A percentile compares a stretch with the other conserved stretches of the same genome.
Evolutionary conservation across 768 basidiomycete species (phyloP).

Genomic region (Gymnopilus junonius): DNA sequence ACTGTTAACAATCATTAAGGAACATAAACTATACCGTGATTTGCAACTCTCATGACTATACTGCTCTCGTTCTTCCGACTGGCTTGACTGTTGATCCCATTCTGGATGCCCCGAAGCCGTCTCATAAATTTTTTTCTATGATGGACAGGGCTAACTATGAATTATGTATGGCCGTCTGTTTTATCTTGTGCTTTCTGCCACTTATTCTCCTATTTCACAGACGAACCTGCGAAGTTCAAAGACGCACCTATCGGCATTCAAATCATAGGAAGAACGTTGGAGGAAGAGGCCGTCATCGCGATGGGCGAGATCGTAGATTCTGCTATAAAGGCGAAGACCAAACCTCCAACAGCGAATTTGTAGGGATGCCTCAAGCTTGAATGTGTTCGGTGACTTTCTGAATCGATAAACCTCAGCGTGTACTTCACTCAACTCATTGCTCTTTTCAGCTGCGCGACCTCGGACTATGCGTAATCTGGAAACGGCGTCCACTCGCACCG

Average conservation of each 20-base stretch:
- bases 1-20: constrained; percentile 33
- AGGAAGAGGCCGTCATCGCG: constrained; percentile 76
- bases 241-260: constrained; percentile 71
- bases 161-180: constrained; percentile 48
- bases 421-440: too few species aligned
- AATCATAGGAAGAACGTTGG: constrained; percentile 67
- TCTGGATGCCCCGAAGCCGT: constrained; percentile 51
- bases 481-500: too few species aligned
- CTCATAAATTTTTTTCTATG: constrained; percentile 49
- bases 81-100: constrained; percentile 63
- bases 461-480: too few species aligned
- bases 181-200: neutral
- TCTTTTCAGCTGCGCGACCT: too few species aligned
- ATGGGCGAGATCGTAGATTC: constrained; percentile 70
- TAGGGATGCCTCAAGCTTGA: too few species aligned
- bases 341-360: neutral
- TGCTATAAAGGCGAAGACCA: constrained; percentile 41
- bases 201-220: constrained; percentile 35
- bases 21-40: constrained; percentile 58
- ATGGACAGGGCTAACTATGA: constrained; percentile 55
- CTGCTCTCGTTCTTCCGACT: constrained; percentile 59
- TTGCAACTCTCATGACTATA: constrained; percentile 74
- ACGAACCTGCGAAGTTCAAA: constrained; percentile 57
- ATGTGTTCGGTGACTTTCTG: too few species aligned
- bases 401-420: too few species aligned